Conservation (phyloP, 495 filamentous ascomycete genomes). For the Lepidopterella palustris region DNA sequence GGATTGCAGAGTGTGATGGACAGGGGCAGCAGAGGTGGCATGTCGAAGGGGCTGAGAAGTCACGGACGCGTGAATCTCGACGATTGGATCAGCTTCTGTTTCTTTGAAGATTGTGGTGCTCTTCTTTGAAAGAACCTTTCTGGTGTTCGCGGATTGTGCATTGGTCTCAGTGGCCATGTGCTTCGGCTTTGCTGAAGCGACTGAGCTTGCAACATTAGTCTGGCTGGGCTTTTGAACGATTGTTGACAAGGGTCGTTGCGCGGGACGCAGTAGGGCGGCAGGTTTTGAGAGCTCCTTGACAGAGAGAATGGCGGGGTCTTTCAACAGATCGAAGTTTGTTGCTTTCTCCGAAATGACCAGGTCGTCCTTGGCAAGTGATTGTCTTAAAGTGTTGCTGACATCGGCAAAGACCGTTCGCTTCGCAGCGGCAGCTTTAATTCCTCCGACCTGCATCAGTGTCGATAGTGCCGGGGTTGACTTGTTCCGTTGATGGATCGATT, state of each 20-base stretch:
- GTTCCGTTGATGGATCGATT: conserved; percentile 67
- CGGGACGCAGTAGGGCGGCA: conserved; percentile 51
- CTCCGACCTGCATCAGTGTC: conserved; percentile 47
- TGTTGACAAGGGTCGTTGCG: conserved; percentile 53
- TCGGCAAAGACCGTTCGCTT: conserved; percentile 77
- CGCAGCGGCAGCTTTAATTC: conserved; percentile 55
- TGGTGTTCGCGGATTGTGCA: conserved; percentile 13
- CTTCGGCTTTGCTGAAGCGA: conserved; percentile 12
- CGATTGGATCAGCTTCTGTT: conserved; percentile 31
- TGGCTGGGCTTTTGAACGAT: background rate
- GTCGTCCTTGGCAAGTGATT: conserved; percentile 44
- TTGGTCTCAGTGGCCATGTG: conserved; percentile 3
- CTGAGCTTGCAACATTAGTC: conserved; percentile 4
- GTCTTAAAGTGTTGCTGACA: conserved; percentile 63
- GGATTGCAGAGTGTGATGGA: conserved; percentile 30
- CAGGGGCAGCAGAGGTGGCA: conserved; percentile 15
- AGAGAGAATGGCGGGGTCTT: conserved; percentile 39
- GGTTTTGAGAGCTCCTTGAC: conserved; percentile 43
- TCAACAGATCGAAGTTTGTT: conserved; percentile 36
- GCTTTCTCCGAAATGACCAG: conserved; percentile 19
- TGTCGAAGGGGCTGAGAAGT: background rate
- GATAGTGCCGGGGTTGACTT: conserved; percentile 71
- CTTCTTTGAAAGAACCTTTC: conserved; percentile 53
- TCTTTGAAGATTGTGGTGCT: conserved; percentile 64
- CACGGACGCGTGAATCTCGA: conserved; percentile 22